Percentiles rank a stretch among this genome's conserved stretches.
These are phyloP conservation scores for Euphorbia schlechtendalii DNA, from an alignment of 441 rosid genomes.

Conservation along the genomic window DNA sequence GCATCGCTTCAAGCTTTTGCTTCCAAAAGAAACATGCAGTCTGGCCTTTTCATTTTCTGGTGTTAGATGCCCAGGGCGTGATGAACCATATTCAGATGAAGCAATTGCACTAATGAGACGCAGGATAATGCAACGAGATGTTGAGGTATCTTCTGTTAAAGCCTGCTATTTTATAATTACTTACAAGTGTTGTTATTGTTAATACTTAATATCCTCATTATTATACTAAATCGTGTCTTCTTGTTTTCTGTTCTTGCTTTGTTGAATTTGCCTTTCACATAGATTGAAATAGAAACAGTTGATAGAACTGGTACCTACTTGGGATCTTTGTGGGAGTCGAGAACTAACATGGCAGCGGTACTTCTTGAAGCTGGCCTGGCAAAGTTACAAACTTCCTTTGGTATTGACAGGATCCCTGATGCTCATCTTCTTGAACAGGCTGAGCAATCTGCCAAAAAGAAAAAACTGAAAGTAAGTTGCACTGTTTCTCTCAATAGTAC, in stretches of 20 bases:
- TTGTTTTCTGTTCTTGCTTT: not conserved
- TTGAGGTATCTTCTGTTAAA: conserved; percentile 51
- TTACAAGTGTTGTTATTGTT: too few relatives aligned
- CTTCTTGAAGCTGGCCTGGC: conserved; percentile 97
- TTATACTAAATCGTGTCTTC: not conserved
- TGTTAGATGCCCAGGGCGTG: conserved; percentile 95
- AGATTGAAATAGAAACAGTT: conserved; percentile 91
- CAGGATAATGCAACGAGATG: conserved; percentile 95
- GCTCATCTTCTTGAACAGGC: conserved; percentile 81
- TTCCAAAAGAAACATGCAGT: conserved; percentile 94
- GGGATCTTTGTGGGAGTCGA: conserved; percentile 93
- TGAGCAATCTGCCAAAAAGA: conserved; percentile 76
- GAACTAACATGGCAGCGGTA: conserved; percentile 55
- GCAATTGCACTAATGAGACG: conserved; percentile 93
- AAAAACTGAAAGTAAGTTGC: conserved; percentile 70
- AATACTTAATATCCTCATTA: not conserved
- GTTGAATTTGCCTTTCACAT: conserved; percentile 14
- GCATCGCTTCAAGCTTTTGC: conserved; percentile 87
- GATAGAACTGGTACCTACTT: conserved; percentile 94
- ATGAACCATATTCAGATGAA: conserved; percentile 84
- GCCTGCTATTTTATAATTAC: not conserved
- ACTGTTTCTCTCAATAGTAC: not conserved
- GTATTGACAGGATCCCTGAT: conserved; percentile 72
- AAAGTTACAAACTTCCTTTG: conserved; percentile 77
- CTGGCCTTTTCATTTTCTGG: conserved; percentile 98